Percentiles rank a stretch among this genome's conserved stretches.
Conservation (phyloP, 179 eudicot genomes). For the Silene noctiflora region DNA sequence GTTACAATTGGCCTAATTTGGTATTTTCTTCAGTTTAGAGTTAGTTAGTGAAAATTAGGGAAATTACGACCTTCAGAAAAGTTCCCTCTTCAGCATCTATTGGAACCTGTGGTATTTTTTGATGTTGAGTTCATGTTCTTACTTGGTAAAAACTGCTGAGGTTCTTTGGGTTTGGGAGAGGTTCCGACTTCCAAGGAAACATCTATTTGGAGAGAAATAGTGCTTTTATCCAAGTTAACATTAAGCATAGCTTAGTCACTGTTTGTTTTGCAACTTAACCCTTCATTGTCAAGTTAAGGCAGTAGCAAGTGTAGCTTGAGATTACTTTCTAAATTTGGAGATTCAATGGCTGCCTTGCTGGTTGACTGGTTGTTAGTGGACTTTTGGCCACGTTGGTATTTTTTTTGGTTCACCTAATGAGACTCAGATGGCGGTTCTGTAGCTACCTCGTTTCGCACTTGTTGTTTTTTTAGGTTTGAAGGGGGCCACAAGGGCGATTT, state of each 20-base stretch:
- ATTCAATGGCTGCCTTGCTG: background rate
- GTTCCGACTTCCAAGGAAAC: background rate
- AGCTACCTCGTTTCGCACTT: background rate
- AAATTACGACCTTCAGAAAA: background rate
- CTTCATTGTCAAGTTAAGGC: background rate
- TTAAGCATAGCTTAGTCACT: background rate
- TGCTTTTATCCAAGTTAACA: background rate
- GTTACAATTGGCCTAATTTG: constrained; percentile 2
- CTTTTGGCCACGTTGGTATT: background rate
- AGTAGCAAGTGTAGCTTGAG: background rate
- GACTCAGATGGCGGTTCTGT: background rate
- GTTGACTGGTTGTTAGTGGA: background rate
- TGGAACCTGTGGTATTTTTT: background rate
- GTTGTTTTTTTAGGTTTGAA: background rate
- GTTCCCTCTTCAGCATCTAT: background rate
- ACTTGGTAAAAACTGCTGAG: background rate
- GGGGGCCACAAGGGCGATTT: background rate
- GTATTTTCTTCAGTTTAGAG: background rate
- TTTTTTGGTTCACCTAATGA: background rate
- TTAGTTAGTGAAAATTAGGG: background rate
- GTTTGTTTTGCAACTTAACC: background rate
- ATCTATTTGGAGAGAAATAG: background rate
- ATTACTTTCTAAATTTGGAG: background rate
- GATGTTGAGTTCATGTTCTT: background rate
- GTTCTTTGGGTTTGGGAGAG: background rate